Conservation (phyloP, 495 filamentous ascomycete species). For the Penicillium desertorum region DNA sequence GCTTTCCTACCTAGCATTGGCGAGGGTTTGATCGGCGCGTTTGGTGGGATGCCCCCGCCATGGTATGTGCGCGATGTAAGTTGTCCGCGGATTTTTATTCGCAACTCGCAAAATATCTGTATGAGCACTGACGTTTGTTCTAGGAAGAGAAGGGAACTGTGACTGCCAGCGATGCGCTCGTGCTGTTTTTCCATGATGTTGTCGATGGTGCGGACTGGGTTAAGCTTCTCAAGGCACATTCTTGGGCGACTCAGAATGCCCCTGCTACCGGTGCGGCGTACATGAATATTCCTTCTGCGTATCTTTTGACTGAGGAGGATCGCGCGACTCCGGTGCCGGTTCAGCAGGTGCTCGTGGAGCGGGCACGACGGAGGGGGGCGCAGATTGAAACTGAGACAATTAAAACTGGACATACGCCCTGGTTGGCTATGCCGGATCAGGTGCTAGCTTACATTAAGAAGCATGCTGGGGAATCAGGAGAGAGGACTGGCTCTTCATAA, state of each 20-base stretch:
- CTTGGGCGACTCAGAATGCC: slow-evolving; percentile 33
- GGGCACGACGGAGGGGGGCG: slow-evolving; percentile 29
- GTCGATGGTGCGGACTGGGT: slow-evolving; percentile 38
- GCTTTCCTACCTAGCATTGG: slow-evolving; percentile 43
- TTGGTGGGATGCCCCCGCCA: slow-evolving; percentile 36
- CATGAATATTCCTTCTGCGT: slow-evolving; percentile 29
- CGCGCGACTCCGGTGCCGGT: slow-evolving; percentile 36
- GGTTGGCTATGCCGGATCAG: slow-evolving; percentile 30
- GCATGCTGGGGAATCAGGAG: slow-evolving; percentile 17
- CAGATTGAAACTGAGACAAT: slow-evolving; percentile 34
- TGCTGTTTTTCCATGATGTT: slow-evolving; percentile 40
- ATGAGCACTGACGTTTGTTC: not conserved
- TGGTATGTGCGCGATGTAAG: slow-evolving; percentile 42
- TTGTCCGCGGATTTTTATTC: slow-evolving; percentile 2
- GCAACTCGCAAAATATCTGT: not conserved
- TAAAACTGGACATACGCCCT: slow-evolving; percentile 34
- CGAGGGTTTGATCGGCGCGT: slow-evolving; percentile 35
- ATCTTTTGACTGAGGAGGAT: slow-evolving; percentile 40
- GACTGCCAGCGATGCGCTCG: slow-evolving; percentile 27
- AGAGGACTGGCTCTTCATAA: not conserved
- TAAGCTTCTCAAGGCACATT: slow-evolving; percentile 32
- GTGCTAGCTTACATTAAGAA: slow-evolving; percentile 27
- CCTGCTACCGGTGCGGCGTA: slow-evolving; percentile 37
- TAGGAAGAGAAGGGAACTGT: slow-evolving; percentile 33
- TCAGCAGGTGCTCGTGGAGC: slow-evolving; percentile 43